Evolutionary conservation across 257 asterid species (phyloP).

Genomic region (Ehretia macrophylla): DNA sequence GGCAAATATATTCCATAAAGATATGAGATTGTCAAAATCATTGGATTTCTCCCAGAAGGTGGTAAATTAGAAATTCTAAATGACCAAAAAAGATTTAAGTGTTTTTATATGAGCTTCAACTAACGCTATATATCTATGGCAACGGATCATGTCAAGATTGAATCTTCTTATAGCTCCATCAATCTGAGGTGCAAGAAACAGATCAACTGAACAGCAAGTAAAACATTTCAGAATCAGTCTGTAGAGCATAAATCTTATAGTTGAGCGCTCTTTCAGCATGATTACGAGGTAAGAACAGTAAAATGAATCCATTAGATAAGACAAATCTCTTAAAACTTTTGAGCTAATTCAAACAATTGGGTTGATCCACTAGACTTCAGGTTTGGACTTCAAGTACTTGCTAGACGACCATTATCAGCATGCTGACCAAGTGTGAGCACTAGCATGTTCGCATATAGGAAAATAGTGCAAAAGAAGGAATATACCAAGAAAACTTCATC

Average conservation of each 20-base stretch:
- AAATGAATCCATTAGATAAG: constrained; percentile 2
- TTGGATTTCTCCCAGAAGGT: too few species aligned
- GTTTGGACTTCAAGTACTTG: too few species aligned
- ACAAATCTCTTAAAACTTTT: constrained; percentile 44
- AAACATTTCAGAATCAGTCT: neutral
- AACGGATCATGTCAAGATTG: constrained; percentile 46
- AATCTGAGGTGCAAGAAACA: constrained; percentile 73
- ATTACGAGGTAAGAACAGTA: neutral
- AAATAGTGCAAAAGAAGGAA: constrained; percentile 10
- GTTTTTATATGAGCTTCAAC: too few species aligned
- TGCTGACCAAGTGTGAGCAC: too few species aligned
- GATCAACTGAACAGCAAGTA: constrained; percentile 47
- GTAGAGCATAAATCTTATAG: neutral
- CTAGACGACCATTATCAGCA: too few species aligned
- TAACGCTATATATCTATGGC: neutral
- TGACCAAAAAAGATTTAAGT: too few species aligned
- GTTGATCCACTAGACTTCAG: too few species aligned
- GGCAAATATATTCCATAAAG: too few species aligned
- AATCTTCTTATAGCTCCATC: constrained; percentile 50
- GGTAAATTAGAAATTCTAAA: too few species aligned
- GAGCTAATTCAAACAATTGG: constrained; percentile 32
- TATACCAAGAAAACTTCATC: constrained; percentile 52
- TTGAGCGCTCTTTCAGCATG: neutral
- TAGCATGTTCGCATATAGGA: too few species aligned
- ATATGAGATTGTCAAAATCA: too few species aligned